These are phyloP conservation scores for Nicotiana rustica DNA, from an alignment of 305 asterid species.

Conservation along the genomic window DNA sequence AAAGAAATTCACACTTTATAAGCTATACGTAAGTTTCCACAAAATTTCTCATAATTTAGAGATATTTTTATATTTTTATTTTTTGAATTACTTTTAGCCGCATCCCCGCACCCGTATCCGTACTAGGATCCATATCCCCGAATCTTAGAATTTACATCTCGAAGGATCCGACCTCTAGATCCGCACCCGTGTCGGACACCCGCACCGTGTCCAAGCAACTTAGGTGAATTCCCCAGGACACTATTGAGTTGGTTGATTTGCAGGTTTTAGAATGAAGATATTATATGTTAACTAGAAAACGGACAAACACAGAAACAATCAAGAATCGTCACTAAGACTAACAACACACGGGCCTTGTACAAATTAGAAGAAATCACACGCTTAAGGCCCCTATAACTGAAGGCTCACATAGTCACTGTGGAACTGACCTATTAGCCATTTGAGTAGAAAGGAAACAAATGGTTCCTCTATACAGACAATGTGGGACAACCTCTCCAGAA, in stretches of 20 bases:
- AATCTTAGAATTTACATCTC: no score
- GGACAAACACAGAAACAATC: not conserved
- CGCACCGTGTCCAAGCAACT: no score
- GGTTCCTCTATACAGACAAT: conserved; percentile 10
- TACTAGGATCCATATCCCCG: no score
- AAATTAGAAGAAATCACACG: conserved; percentile 27
- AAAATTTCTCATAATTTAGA: no score
- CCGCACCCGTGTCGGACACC: no score
- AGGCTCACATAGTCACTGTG: not conserved
- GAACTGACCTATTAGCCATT: not conserved
- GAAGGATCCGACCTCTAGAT: no score
- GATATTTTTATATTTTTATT: no score
- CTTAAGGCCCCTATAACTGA: not conserved
- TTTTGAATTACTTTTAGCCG: no score
- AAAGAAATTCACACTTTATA: no score
- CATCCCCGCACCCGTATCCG: no score
- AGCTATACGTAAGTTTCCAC: no score
- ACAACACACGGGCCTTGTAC: not conserved
- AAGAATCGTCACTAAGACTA: not conserved
- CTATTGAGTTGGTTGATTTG: conserved; percentile 11
- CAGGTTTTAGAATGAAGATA: not conserved
- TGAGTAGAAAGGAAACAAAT: conserved; percentile 27
- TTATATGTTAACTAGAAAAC: not conserved
- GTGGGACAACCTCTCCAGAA: not conserved
- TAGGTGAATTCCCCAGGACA: not conserved